A percentile compares a stretch with the other conserved stretches of the same genome.
Evolutionary conservation across 768 basidiomycete species (phyloP).

Genomic region (Collybia sordida): DNA sequence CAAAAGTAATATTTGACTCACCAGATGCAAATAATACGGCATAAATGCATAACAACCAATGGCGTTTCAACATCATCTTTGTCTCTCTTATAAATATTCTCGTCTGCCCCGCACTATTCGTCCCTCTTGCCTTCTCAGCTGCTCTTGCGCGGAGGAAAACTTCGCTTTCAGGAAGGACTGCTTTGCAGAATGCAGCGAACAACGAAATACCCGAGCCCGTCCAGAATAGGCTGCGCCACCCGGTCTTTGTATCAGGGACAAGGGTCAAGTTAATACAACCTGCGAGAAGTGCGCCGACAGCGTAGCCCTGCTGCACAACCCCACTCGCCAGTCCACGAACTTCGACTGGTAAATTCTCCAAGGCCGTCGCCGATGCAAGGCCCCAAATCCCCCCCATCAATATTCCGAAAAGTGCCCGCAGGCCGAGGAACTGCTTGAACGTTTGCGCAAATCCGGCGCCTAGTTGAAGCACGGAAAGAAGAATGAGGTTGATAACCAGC

Average conservation of each 20-base stretch:
- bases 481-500: slow-evolving; percentile 69
- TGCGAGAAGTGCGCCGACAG: slow-evolving; percentile 80
- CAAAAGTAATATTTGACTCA: slow-evolving; percentile 14
- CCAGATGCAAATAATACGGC: slow-evolving; percentile 80
- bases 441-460: slow-evolving; percentile 79
- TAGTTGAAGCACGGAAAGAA: slow-evolving; percentile 73
- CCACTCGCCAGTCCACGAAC: slow-evolving; percentile 85
- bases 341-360: slow-evolving; percentile 88
- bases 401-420: slow-evolving; percentile 82
- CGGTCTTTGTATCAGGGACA: slow-evolving; percentile 40
- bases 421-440: slow-evolving; percentile 74
- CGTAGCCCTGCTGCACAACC: slow-evolving; percentile 87
- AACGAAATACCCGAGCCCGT: slow-evolving; percentile 66
- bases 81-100: slow-evolving; percentile 73
- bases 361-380: slow-evolving; percentile 73
- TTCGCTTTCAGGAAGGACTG: slow-evolving; percentile 74
- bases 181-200: slow-evolving; percentile 67
- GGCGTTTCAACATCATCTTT: slow-evolving; percentile 70
- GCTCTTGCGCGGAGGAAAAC: slow-evolving; percentile 67
- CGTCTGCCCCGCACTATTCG: slow-evolving; percentile 57
- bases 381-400: slow-evolving; percentile 94
- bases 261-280: slow-evolving; percentile 78
- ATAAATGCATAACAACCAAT: slow-evolving; percentile 85
- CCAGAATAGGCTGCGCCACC: slow-evolving; percentile 86
- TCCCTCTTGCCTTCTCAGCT: slow-evolving; percentile 56